Percentiles rank a stretch among this genome's conserved stretches.
Evolutionary conservation across 352 stramenopile genomes (phyloP).

Genomic region (Globisporangium spinosum): DNA sequence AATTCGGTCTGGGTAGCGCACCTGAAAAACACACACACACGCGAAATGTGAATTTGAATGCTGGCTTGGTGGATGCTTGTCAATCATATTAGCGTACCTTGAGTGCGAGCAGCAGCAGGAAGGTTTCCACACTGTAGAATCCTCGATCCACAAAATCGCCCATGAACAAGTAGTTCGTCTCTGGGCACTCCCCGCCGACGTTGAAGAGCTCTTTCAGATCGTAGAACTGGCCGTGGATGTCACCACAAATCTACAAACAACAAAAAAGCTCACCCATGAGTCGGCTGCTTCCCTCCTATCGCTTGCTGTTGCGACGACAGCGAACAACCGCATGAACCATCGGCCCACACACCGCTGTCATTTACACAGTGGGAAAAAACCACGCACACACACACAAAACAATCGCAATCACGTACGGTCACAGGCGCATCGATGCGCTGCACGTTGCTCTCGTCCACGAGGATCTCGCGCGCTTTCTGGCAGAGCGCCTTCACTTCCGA

Average conservation of each 20-base stretch:
- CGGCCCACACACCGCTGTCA: background rate
- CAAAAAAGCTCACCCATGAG: slow-evolving; percentile 3
- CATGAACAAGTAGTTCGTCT: slow-evolving; percentile 99
- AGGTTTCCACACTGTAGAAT: slow-evolving; percentile 99
- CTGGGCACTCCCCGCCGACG: slow-evolving; percentile 96
- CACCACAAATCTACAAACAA: slow-evolving; percentile 94
- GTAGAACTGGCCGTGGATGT: slow-evolving; percentile 99
- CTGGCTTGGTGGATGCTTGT: background rate
- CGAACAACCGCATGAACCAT: background rate
- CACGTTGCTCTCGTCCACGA: slow-evolving; percentile 99
- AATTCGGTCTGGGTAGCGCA: slow-evolving; percentile 98
- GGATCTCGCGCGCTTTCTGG: slow-evolving; percentile 96
- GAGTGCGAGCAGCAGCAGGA: slow-evolving; percentile 95
- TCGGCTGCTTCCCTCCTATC: background rate
- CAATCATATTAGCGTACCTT: slow-evolving; percentile 81
- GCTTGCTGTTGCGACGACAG: background rate
- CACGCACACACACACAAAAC: background rate
- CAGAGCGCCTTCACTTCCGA: slow-evolving; percentile 97
- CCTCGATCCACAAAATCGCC: slow-evolving; percentile 99
- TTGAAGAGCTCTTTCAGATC: slow-evolving; percentile 98
- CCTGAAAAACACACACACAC: slow-evolving; percentile 26
- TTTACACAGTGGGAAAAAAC: background rate
- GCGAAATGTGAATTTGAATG: background rate
- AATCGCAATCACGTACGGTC: slow-evolving; percentile 79
- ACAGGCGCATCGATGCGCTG: slow-evolving; percentile 98